These are phyloP conservation scores for Apiotrichum laibachii DNA, from an alignment of 1,284 basidiomycete genomes.

Conservation along the genomic window DNA sequence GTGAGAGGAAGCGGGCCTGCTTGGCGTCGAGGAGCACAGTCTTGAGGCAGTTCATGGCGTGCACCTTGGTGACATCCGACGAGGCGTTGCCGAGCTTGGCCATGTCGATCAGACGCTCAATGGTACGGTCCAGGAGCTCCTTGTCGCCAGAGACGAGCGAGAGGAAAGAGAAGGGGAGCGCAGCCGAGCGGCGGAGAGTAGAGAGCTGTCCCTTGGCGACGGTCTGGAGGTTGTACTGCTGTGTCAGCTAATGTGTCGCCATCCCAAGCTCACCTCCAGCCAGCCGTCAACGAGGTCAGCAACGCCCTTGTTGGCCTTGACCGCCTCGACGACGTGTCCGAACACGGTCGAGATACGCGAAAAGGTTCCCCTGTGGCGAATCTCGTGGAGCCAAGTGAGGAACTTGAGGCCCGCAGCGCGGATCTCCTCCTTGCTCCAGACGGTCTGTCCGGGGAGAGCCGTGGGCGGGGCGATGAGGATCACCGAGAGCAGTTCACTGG, in stretches of 20 bases:
- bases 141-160: slow-evolving; percentile 38
- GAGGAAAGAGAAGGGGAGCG: slow-evolving; percentile 45
- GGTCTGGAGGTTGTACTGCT: slow-evolving; percentile 36
- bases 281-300: slow-evolving; percentile 32
- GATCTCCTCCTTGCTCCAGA: slow-evolving; percentile 39
- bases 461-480: slow-evolving; percentile 30
- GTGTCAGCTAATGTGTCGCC: background rate
- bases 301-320: slow-evolving; percentile 21
- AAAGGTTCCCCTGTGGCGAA: slow-evolving; percentile 50
- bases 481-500: slow-evolving; percentile 41
- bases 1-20: slow-evolving; percentile 36
- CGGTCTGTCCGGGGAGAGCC: slow-evolving; percentile 11
- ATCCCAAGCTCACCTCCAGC: slow-evolving; percentile 33
- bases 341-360: slow-evolving; percentile 44
- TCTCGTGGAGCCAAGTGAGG: slow-evolving; percentile 48
- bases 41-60: slow-evolving; percentile 50
- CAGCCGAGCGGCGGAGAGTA: slow-evolving; percentile 49
- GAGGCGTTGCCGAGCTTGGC: slow-evolving; percentile 33
- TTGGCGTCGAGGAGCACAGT: slow-evolving; percentile 48
- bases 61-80: slow-evolving; percentile 44
- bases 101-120: slow-evolving; percentile 32
- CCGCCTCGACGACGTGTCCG: slow-evolving; percentile 35
- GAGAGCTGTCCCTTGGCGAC: slow-evolving; percentile 43
- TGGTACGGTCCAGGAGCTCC: slow-evolving; percentile 33
- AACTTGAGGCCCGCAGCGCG: slow-evolving; percentile 36